These are phyloP conservation scores for Ploettnerulaceae sp. DNA, from an alignment of 2,329 filamentous ascomycete species.

Conservation along the genomic window DNA sequence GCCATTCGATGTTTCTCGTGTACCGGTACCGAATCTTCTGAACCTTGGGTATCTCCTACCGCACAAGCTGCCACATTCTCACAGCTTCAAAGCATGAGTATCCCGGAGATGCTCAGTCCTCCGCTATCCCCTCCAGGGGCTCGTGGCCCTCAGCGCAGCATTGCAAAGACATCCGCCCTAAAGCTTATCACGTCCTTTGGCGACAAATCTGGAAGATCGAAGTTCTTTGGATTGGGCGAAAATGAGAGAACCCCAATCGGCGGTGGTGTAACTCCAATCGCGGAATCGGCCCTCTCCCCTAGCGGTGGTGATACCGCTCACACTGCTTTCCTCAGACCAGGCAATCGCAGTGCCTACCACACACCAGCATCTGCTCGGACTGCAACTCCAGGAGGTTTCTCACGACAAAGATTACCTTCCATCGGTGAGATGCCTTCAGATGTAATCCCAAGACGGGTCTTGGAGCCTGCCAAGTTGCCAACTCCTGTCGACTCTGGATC, in stretches of 20 bases:
- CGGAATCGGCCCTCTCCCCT: constrained; percentile 71
- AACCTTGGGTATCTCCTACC: constrained; percentile 83
- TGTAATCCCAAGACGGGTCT: constrained; percentile 39
- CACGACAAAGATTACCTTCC: constrained; percentile 65
- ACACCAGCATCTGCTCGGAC: constrained; percentile 64
- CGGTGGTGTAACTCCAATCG: constrained; percentile 82
- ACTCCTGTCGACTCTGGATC: constrained; percentile 44
- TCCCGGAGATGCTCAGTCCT: constrained; percentile 61
- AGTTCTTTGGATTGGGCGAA: constrained; percentile 55
- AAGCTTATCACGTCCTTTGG: constrained; percentile 91
- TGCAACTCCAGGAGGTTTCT: constrained; percentile 54
- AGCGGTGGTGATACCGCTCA: constrained; percentile 57
- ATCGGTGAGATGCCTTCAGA: constrained; percentile 65
- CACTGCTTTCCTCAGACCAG: constrained; percentile 63
- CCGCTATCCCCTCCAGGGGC: constrained; percentile 68
- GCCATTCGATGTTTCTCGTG: constrained; percentile 93
- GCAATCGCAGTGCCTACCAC: constrained; percentile 63
- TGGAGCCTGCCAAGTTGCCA: constrained; percentile 38
- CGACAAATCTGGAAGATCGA: constrained; percentile 54
- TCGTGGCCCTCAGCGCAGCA: constrained; percentile 54
- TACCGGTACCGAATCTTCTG: constrained; percentile 76
- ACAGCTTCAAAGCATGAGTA: constrained; percentile 53
- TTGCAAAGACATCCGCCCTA: constrained; percentile 75
- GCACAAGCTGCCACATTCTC: constrained; percentile 57
- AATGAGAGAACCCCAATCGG: constrained; percentile 68